A percentile compares a stretch with the other conserved stretches of the same genome.
Evolutionary conservation across 140 eudicot species (phyloP).

Genomic region (Flaveria floridana): DNA sequence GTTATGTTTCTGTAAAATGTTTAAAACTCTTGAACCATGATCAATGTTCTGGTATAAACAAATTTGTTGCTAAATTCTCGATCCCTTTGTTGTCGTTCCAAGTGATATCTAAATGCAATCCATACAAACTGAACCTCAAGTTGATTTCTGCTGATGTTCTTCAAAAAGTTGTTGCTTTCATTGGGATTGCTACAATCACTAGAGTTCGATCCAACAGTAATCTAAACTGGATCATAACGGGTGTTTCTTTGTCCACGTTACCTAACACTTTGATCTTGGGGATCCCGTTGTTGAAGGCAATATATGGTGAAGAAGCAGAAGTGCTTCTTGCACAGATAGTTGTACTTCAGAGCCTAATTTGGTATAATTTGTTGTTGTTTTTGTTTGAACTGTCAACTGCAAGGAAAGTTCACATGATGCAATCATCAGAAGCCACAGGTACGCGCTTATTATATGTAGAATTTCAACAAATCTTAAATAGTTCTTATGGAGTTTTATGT

Average conservation of each 20-base stretch:
- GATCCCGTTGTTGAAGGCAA: constrained; percentile 64
- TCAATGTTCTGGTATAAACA: constrained; percentile 76
- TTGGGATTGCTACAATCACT: constrained; percentile 38
- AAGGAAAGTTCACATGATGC: constrained; percentile 35
- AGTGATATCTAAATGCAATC: constrained; percentile 61
- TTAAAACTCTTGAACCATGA: constrained; percentile 61
- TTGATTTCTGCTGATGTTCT: constrained; percentile 65
- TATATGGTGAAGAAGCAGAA: constrained; percentile 67
- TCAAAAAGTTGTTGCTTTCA: constrained; percentile 57
- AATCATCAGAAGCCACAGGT: constrained; percentile 49
- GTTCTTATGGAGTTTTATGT: not conserved
- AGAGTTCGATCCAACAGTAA: constrained; percentile 55
- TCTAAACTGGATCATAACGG: constrained; percentile 75
- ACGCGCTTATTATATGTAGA: constrained; percentile 16
- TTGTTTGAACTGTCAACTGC: constrained; percentile 60
- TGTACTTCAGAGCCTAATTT: constrained; percentile 65
- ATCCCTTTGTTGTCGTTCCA: constrained; percentile 72
- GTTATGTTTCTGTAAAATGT: constrained; percentile 59
- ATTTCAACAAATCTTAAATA: not conserved
- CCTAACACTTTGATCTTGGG: constrained; percentile 80
- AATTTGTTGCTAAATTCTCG: constrained; percentile 69
- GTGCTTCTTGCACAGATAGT: constrained; percentile 62
- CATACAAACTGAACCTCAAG: constrained; percentile 65
- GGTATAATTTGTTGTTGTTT: constrained; percentile 70
- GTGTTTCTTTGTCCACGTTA: constrained; percentile 66